Conservation (phyloP, 352 stramenopile species). For the Phytopythium montanum region DNA sequence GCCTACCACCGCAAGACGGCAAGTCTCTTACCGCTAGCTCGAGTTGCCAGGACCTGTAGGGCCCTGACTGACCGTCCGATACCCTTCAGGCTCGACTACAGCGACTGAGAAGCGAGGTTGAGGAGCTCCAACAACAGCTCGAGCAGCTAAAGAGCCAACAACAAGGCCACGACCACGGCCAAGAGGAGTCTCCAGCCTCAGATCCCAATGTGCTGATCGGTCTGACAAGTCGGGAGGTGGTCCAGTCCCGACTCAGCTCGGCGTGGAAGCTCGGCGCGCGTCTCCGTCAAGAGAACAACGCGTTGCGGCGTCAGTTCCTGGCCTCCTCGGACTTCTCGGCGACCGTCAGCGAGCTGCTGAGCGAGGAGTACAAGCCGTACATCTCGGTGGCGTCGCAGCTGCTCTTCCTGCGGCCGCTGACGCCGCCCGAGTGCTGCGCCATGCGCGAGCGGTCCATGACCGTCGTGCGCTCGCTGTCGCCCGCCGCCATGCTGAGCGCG, state of each 20-base stretch:
- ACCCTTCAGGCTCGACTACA: background rate
- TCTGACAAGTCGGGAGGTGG: background rate
- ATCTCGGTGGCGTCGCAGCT: background rate
- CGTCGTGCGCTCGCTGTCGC: background rate
- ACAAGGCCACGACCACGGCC: background rate
- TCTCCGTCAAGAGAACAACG: constrained; percentile 3
- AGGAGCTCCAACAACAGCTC: constrained; percentile 1
- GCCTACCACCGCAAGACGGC: constrained; percentile 4
- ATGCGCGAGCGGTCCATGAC: background rate
- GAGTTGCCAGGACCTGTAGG: no score
- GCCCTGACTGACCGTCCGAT: no score
- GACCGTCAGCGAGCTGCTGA: background rate
- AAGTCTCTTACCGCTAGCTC: background rate
- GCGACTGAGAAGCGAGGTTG: background rate
- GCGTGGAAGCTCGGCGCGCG: background rate
- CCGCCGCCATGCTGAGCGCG: background rate
- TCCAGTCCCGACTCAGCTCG: background rate
- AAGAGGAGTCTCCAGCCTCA: background rate
- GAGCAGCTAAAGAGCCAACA: background rate
- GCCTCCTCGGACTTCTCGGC: background rate
- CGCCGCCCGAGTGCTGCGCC: background rate
- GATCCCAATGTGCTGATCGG: background rate
- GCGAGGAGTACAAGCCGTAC: constrained; percentile 1
- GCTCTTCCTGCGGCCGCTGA: constrained; percentile 1
- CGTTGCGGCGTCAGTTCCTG: constrained; percentile 1